Evolutionary conservation across 1,139 yeast species (phyloP).

Genomic region (Nadsonia starkeyi-henricii): DNA sequence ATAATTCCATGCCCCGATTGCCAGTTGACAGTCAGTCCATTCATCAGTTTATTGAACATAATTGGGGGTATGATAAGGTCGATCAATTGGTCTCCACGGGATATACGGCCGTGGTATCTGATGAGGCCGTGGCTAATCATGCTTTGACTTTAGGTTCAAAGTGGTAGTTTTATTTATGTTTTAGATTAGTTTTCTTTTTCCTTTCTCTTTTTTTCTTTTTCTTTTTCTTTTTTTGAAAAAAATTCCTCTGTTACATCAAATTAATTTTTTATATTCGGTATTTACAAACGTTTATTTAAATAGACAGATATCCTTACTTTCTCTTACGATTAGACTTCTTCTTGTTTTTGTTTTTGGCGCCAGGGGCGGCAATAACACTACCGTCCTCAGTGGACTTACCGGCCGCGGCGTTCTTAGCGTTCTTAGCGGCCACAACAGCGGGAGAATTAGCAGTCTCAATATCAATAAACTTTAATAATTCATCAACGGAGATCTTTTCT

Average conservation of each 20-base stretch:
- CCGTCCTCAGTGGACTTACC: slow-evolving; percentile 2
- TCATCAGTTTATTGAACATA: not conserved
- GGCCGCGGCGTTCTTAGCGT: slow-evolving; percentile 1
- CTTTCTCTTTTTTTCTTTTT: too few relatives aligned
- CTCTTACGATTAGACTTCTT: slow-evolving; percentile 4
- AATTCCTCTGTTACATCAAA: too few relatives aligned
- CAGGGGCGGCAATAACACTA: not conserved
- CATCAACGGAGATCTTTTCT: not conserved
- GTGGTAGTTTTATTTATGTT: not conserved
- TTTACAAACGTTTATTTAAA: too few relatives aligned
- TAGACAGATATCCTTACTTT: too few relatives aligned
- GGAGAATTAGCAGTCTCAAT: not conserved
- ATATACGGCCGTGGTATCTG: not conserved
- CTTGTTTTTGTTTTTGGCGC: slow-evolving; percentile 5
- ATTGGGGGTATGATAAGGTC: not conserved
- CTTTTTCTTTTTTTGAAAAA: too few relatives aligned
- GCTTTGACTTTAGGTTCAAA: not conserved
- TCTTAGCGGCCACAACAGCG: not conserved
- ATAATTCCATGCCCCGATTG: slow-evolving; percentile 12
- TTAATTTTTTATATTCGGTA: too few relatives aligned
- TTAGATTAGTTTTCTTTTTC: too few relatives aligned
- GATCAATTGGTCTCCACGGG: not conserved
- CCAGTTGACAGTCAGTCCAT: slow-evolving; percentile 1
- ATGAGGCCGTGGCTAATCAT: not conserved
- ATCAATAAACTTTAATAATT: not conserved